phyloP scores from a whole-genome alignment of 2,329 filamentous ascomycete genomes.

The Cladosporium austrohemisphaericum region DNA sequence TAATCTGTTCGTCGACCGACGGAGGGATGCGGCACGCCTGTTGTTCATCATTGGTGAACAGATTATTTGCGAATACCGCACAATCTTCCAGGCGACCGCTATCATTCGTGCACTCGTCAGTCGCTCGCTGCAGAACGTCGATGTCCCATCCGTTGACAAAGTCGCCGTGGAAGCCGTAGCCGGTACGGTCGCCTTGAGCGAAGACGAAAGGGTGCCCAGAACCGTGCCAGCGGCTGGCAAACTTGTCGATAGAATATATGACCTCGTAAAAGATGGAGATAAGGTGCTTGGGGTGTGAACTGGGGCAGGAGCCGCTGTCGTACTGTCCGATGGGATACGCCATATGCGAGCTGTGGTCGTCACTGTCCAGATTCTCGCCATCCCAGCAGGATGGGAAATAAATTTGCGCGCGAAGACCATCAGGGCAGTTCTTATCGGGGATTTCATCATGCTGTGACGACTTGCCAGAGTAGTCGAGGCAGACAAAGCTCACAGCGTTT shows the following conservation, averaged over 20 bases:
- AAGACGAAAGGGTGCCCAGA: slow-evolving; percentile 67
- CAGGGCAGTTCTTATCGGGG: slow-evolving; percentile 66
- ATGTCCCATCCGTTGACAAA: slow-evolving; percentile 68
- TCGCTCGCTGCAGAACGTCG: slow-evolving; percentile 63
- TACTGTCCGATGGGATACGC: slow-evolving; percentile 52
- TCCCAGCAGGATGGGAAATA: slow-evolving; percentile 75
- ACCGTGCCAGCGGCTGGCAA: slow-evolving; percentile 55
- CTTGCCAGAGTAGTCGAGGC: slow-evolving; percentile 47
- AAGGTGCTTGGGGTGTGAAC: slow-evolving; percentile 51
- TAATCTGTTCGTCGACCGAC: slow-evolving; percentile 42
- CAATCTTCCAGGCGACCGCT: slow-evolving; percentile 72
- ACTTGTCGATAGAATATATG: slow-evolving; percentile 72
- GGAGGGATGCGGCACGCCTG: slow-evolving; percentile 50
- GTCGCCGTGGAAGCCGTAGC: slow-evolving; percentile 67
- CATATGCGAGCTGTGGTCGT: slow-evolving; percentile 61
- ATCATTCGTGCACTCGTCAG: slow-evolving; percentile 68
- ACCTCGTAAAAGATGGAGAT: slow-evolving; percentile 70
- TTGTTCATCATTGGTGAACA: slow-evolving; percentile 22
- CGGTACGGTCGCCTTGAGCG: slow-evolving; percentile 65
- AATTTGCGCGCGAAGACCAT: slow-evolving; percentile 60
- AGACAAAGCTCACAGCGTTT: slow-evolving; percentile 56
- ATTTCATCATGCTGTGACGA: slow-evolving; percentile 56
- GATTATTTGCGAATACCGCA: slow-evolving; percentile 68
- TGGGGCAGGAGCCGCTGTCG: slow-evolving; percentile 52
- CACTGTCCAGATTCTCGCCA: slow-evolving; percentile 50